Evolutionary conservation across 371 early-diverging fungal genomes (phyloP).

Genomic region (Parasitella parasitica): DNA sequence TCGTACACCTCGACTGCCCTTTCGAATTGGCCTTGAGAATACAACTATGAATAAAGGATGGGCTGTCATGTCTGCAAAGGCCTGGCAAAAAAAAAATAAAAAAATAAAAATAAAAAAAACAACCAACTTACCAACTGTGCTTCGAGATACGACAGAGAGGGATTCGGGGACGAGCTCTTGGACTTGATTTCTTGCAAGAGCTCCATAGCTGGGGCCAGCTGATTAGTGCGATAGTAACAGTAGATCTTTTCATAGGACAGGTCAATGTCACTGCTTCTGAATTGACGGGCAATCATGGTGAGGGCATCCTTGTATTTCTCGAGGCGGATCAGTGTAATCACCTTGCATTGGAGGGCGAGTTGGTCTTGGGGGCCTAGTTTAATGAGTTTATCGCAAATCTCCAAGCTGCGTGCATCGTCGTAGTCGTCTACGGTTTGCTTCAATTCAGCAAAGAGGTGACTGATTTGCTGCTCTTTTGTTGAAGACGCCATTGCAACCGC

Average conservation of each 20-base stretch:
- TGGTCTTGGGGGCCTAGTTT: constrained; percentile 49
- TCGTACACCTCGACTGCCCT: constrained; percentile 49
- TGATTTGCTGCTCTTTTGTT: constrained; percentile 29
- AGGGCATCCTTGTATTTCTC: constrained; percentile 69
- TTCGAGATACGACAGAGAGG: constrained; percentile 57
- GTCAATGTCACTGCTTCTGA: constrained; percentile 41
- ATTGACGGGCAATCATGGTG: constrained; percentile 47
- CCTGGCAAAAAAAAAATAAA: background rate
- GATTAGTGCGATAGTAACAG: constrained; percentile 71
- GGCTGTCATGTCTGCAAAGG: background rate
- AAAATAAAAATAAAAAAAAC: too few species aligned
- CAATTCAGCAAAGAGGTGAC: constrained; percentile 33
- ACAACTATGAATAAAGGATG: constrained; percentile 28
- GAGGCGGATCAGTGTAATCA: constrained; percentile 69
- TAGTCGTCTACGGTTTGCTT: constrained; percentile 30
- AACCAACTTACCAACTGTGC: constrained; percentile 70
- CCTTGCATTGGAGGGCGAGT: constrained; percentile 61
- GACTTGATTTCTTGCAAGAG: constrained; percentile 41
- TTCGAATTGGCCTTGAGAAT: constrained; percentile 46
- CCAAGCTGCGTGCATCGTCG: constrained; percentile 38
- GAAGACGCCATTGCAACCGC: constrained; percentile 9
- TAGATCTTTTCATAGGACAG: constrained; percentile 68
- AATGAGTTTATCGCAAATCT: constrained; percentile 47
- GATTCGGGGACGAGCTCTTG: constrained; percentile 22
- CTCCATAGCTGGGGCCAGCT: constrained; percentile 55